Evolutionary conservation across 2,329 filamentous ascomycete genomes (phyloP).

Genomic region (Talaromyces atroroseus): DNA sequence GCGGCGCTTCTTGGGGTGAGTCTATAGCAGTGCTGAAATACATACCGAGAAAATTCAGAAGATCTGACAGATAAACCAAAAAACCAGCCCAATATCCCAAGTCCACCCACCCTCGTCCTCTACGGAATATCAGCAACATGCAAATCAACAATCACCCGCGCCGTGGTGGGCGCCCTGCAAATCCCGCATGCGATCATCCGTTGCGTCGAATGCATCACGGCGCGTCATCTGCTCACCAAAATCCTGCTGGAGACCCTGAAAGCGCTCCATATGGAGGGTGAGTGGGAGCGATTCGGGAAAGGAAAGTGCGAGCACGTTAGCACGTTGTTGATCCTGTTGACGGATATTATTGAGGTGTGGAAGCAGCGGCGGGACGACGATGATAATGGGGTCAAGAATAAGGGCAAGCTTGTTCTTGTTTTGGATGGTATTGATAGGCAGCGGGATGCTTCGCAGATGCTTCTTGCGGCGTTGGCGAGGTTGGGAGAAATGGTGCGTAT

Average conservation of each 20-base stretch:
- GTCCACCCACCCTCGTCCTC: slow-evolving; percentile 67
- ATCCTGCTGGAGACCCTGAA: slow-evolving; percentile 38
- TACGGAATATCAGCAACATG: slow-evolving; percentile 84
- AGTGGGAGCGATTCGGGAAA: slow-evolving; percentile 44
- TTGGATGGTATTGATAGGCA: slow-evolving; percentile 84
- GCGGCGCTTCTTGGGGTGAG: slow-evolving; percentile 38
- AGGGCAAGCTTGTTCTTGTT: slow-evolving; percentile 67
- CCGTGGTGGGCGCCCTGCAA: slow-evolving; percentile 58
- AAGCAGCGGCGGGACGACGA: slow-evolving; percentile 15
- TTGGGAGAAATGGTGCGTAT: slow-evolving; percentile 69
- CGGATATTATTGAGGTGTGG: slow-evolving; percentile 31
- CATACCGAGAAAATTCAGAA: too few species aligned
- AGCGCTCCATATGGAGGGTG: slow-evolving; percentile 29
- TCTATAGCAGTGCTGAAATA: slow-evolving; percentile 5
- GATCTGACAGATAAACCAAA: background rate
- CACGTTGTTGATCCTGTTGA: slow-evolving; percentile 67
- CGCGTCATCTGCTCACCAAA: slow-evolving; percentile 42
- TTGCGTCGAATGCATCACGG: slow-evolving; percentile 43
- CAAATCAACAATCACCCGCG: slow-evolving; percentile 66
- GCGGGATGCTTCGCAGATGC: slow-evolving; percentile 69
- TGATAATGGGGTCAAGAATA: slow-evolving; percentile 14
- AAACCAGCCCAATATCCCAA: slow-evolving; percentile 48
- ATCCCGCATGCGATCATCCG: slow-evolving; percentile 39
- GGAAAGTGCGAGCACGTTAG: slow-evolving; percentile 75
- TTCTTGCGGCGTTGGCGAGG: slow-evolving; percentile 74